Base-by-base conservation (phyloP, 345 rosid species). In the Eutrema japonicum region DNA sequence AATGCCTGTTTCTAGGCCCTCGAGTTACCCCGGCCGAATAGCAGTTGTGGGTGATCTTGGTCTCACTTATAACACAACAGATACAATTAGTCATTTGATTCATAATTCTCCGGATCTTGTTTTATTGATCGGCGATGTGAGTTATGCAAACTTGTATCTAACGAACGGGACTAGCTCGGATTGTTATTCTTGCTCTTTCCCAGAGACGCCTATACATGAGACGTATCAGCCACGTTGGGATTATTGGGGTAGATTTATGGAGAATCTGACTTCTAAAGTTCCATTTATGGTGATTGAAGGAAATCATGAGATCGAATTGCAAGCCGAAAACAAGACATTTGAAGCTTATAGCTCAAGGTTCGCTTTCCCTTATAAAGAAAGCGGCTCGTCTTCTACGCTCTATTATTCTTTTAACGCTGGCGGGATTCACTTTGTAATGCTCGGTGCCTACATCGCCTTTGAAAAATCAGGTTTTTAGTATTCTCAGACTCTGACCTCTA, bases 201-300 rank as follows among this genome's bases (percentile, higher is more conserved):
- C 88, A 0, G 58, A 77, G 11, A 76, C 90, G 42, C 93, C 93
- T 5, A 86, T 89, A 33, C 89, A 86, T 10, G 96, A 88, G 74
- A 92, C 96, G 7, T 88, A 87, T 59, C 96, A 92, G 78, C 97
- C 97, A 58, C 90, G 93, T 16, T 89, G 96, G 97, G 97, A 89
- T 66, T 92, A 81, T 57, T 92, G 93, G 97, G 96, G 93, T 66
- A 95, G 99, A 76, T 95, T 79, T 70, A 92, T 92, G 99, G 87
- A 92, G 83, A 73, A 84, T 59, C 72, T 89, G 41, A 73, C 86
- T 38, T 87, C 96, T 6, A 84, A 56, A 78, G 84, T 95, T 66
- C 97, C 96, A 50, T 59, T 87, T 13, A 92, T 92, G 97, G 93
- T 89, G 77, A 74, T 89, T 8, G 96, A 85, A 79, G 99, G 99